phyloP scores from a whole-genome alignment of 1,284 basidiomycete species.

The Fomitopsis betulina region DNA sequence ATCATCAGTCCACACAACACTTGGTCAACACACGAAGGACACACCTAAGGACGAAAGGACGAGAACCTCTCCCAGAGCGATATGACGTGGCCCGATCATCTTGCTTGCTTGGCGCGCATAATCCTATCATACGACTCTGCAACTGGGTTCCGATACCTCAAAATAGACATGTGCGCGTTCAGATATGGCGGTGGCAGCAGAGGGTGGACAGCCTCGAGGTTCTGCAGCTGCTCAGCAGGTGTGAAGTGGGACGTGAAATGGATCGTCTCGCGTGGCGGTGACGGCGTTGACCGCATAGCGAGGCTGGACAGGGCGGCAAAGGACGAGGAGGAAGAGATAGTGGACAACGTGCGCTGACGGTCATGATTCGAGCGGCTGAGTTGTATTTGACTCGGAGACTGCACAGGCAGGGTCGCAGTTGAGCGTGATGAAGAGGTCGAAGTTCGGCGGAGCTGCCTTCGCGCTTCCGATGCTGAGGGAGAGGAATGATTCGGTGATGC shows the following conservation, averaged over 20 bases:
- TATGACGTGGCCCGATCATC: conserved; percentile 9
- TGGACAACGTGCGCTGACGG: conserved; percentile 61
- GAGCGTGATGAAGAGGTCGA: conserved; percentile 67
- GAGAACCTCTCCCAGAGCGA: neutral
- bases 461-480: conserved; percentile 25
- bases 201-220: conserved; percentile 57
- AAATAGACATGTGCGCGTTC: conserved; percentile 61
- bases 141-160: conserved; percentile 58
- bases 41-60: neutral
- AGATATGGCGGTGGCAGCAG: conserved; percentile 67
- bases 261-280: conserved; percentile 39
- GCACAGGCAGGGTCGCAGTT: conserved; percentile 54
- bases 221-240: conserved; percentile 42
- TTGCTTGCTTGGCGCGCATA: conserved; percentile 44
- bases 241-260: conserved; percentile 52
- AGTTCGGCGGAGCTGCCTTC: conserved; percentile 40
- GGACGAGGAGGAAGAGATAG: conserved; percentile 53
- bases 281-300: conserved; percentile 47
- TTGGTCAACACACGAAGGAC: neutral
- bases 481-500: conserved; percentile 25
- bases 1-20: neutral
- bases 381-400: conserved; percentile 25
- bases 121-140: conserved; percentile 68
- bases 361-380: conserved; percentile 36
- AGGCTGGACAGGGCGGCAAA: conserved; percentile 66